Base-by-base conservation (phyloP, 306 rosid genomes). In the Argentina anserina region DNA sequence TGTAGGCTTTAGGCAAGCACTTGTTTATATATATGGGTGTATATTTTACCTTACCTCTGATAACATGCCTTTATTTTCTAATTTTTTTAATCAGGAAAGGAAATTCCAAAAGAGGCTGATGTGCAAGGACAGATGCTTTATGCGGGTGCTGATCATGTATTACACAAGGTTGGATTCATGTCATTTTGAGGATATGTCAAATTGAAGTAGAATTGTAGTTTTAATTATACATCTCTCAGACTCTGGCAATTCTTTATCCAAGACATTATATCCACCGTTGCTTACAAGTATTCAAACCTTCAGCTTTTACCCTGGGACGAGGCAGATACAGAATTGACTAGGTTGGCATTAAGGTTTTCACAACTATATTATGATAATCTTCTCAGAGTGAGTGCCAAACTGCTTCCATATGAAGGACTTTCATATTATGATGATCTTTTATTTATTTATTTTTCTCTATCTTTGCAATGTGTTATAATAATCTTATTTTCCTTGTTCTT, bases 311-410 rank as follows among this genome's bases (percentile, higher is more conserved):
- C 75, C 18, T 85, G 85, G 84, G 89, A 81, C 39, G 72, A 77
- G 65, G 74, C 78, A 69, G 97, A 87, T 73, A 81, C 71, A 20
- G 91, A 95, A 76, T 67, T 88, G 73, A 83, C 81, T 65, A 87
- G 91, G 74, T 73, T 91, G 85, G 84, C 85, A 58, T 75, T 78
- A 77, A 88, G 96, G 82, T 95, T 94, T 88, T 87, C 97, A 12
- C 85, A 90, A 82, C 66, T 95, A 73, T 95, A 87, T 81, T 76
- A 87, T 67, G 89, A 89, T 55, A 89, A 87, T 84, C 93, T 95
- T 85, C 86, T 90, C 73, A 79, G 59, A 76, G 99, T 94, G 82
- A 88, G 96, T 59, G 29, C 31, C 75, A 46, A 29, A 69, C 42
- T 43, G 66, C 67, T 41, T 67, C 76, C 80, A 26, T 62, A 66